Base-by-base conservation (phyloP, 768 basidiomycete species). In the Suillus tomentosus region DNA sequence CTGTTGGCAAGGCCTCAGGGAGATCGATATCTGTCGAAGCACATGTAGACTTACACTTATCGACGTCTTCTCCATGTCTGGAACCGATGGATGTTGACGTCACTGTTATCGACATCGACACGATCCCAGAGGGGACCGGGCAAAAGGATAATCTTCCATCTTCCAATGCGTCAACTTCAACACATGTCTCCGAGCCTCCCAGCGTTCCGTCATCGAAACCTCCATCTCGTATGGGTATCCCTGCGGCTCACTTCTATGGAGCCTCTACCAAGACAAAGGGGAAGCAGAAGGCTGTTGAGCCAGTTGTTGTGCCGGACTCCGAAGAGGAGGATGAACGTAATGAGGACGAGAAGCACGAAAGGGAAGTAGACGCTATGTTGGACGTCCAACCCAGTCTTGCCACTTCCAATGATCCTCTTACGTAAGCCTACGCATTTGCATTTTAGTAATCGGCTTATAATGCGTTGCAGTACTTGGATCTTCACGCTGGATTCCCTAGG, bases 401-500 rank as follows among this genome's bases (percentile, higher is more conserved):
- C 60, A 31, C 60, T 1, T 48, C 61, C n/a, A 65, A 69, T 66
- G 66, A 54, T 2, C 65, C 62, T 62, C 40, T 66, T 43, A 71
- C 63, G 75, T 77, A 67, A 54, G 76, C 63, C 19, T 2, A 13
- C 13, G 24, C 8, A 24, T 17, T 1, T 31, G 3, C 3, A 24
- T 22, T n/a, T 31, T 3, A 42, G 3, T 62, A 10, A 62, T 34
- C 27, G 3, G 14, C 9, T 62, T 22, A 42, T 62, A 55, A 43
- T 31, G 31, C 3, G 17, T 5, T 10, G 6, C 71, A 94, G 92
- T 63, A 88, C 92, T 7, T 87, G 86, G 67, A 89, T 99, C 40
- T 88, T 95, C 72, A 94, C 89, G 0, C 85, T 99, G 62, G 97
- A 99, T 74, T 99, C 96, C 2, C 82, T 99, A 54, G 90, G 91